Base-by-base conservation (phyloP, 139 green algal species). In the Prasinococcaceae sp. region DNA sequence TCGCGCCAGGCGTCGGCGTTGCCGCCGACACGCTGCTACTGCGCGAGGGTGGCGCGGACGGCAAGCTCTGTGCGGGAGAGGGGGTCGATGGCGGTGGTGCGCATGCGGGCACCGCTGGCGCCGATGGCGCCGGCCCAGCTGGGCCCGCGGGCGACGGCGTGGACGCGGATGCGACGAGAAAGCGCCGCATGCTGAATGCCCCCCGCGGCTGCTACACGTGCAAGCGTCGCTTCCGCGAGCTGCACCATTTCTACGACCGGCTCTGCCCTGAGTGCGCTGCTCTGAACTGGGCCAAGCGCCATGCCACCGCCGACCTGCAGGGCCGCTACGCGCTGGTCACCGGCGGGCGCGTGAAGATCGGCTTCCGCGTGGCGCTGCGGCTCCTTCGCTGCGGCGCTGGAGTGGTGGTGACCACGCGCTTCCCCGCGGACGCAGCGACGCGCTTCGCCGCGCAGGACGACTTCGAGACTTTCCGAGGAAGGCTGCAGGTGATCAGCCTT, bases 331-430 rank as follows among this genome's bases (percentile, higher is more conserved):
- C 17, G 20, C 8, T 62, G 14, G 54, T 62, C 41, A 62, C 54
- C 41, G 54, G 54, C 27, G 54, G 40, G 43, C 41, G 54, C 10
- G 54, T 62, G 19, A 62, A 62, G 35, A 62, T 62, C 27, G 54
- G 54, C 10, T 62, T 46, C 20, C 54, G 44, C 1, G 27, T 53
- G 27, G 41, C 30, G 28, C 43, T 62, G 4, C 53, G 53, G 32
- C 43, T 62, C 5, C 32, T 62, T 9, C 42, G 43, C 1, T 50
- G 41, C 22, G 54, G 54, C 1, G 54, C 54, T 20, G 23, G 22
- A n/a, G 43, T 62, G 9, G 26, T 62, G 20, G 54, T 41, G 20
- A 53, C 44, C 23, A 62, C 54, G 30, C 20, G 54, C 6, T 62
- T 62, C 22, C 54, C 54, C n/a, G 29, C 23, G 22, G 49, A 57